Conservation (phyloP, 305 asterid species). For the Fraxinus angustifolia region DNA sequence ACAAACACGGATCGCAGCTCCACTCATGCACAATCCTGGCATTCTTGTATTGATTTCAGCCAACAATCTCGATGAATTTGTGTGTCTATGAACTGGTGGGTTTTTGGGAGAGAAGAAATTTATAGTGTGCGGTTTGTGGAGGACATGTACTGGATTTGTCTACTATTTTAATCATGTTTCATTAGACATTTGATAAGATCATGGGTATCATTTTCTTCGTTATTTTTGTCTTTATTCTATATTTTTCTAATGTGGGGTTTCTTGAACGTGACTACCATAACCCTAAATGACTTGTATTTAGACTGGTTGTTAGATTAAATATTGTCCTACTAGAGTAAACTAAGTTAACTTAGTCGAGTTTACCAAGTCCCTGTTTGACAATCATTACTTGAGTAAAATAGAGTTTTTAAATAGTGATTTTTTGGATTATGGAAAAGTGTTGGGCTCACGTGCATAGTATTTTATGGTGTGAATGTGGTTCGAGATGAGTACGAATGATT, state of each 20-base stretch:
- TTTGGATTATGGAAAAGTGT: no score
- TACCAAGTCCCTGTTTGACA: no score
- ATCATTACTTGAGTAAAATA: no score
- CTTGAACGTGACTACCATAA: constrained; percentile 52
- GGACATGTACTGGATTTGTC: not conserved
- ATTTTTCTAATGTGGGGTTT: constrained; percentile 33
- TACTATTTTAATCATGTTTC: not conserved
- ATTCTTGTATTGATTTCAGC: constrained; percentile 18
- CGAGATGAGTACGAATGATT: no score
- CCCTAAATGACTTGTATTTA: constrained; percentile 26
- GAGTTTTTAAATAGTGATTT: no score
- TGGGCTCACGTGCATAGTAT: no score
- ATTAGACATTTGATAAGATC: constrained; percentile 1
- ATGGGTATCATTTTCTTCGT: constrained; percentile 31
- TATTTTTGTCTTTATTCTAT: constrained; percentile 15
- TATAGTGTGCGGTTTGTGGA: not conserved
- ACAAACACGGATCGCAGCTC: constrained; percentile 38
- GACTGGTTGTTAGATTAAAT: constrained; percentile 38
- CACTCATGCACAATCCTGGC: constrained; percentile 41
- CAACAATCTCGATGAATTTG: not conserved
- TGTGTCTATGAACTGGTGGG: not conserved
- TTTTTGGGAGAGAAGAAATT: not conserved
- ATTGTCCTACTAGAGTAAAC: not conserved
- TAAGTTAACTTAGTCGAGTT: no score
- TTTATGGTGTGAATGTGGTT: no score